Conservation (phyloP, 805 yeast species). For the Candida ulmi region DNA sequence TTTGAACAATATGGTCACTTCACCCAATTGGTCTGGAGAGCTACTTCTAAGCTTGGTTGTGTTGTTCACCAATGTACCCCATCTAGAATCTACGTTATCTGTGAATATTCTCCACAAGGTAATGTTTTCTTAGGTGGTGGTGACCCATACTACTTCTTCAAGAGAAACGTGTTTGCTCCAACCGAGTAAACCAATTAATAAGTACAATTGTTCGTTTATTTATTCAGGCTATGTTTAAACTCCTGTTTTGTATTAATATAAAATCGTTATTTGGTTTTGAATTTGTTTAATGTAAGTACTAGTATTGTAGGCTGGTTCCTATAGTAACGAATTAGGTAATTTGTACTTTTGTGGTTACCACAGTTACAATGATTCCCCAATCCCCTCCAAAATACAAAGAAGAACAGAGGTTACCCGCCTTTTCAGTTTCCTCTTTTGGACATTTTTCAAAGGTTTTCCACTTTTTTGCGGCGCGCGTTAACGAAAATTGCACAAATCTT, state of each 20-base stretch:
- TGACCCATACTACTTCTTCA: constrained; percentile 33
- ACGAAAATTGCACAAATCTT: not conserved
- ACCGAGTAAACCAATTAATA: not conserved
- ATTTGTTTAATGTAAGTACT: too few species aligned
- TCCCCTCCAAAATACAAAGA: too few species aligned
- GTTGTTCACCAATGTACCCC: constrained; percentile 25
- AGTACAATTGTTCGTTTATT: too few species aligned
- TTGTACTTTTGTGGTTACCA: too few species aligned
- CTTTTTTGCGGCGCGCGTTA: not conserved
- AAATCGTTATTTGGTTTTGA: too few species aligned
- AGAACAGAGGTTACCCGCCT: too few species aligned
- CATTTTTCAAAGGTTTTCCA: not conserved
- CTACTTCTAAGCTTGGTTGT: constrained; percentile 60
- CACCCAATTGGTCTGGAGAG: constrained; percentile 74
- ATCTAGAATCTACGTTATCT: constrained; percentile 52
- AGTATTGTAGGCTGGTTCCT: too few species aligned
- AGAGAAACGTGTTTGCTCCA: constrained; percentile 38
- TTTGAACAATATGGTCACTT: constrained; percentile 39
- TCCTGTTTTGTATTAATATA: too few species aligned
- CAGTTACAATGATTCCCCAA: too few species aligned
- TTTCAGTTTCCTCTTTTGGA: not conserved
- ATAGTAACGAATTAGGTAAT: too few species aligned
- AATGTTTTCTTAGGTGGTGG: constrained; percentile 29
- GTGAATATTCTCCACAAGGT: constrained; percentile 60
- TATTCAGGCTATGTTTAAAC: too few species aligned